These are phyloP conservation scores for Cutaneotrichosporon cyanovorans DNA, from an alignment of 1,284 basidiomycete species.

Conservation along the genomic window DNA sequence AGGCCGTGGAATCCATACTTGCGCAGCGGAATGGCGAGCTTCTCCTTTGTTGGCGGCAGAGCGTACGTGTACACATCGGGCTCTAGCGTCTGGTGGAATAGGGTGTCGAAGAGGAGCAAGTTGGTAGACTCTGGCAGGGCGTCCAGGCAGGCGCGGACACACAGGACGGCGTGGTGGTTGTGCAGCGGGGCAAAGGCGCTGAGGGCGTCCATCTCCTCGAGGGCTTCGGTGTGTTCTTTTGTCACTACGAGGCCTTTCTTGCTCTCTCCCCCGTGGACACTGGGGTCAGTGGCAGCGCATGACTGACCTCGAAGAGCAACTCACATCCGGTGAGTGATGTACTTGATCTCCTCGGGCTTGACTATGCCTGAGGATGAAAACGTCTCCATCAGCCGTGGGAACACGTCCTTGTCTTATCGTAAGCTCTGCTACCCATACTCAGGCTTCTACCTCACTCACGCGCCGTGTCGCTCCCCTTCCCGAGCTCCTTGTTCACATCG, in stretches of 20 bases:
- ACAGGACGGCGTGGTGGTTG: constrained; percentile 51
- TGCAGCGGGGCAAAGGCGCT: constrained; percentile 72
- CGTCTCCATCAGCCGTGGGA: constrained; percentile 37
- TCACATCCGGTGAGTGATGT: constrained; percentile 44
- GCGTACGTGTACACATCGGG: constrained; percentile 67
- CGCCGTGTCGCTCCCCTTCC: constrained; percentile 32
- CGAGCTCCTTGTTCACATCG: constrained; percentile 32
- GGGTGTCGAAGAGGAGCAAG: constrained; percentile 62
- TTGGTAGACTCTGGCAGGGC: constrained; percentile 54
- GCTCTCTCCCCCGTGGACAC: constrained; percentile 77
- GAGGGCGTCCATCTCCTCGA: constrained; percentile 64
- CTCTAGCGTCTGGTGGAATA: constrained; percentile 72
- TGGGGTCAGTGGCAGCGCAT: constrained; percentile 25
- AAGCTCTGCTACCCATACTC: too few species aligned
- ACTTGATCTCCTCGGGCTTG: constrained; percentile 38
- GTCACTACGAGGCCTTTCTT: constrained; percentile 60
- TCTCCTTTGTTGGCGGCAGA: constrained; percentile 55
- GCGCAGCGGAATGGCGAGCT: constrained; percentile 58
- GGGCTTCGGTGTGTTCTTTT: constrained; percentile 49
- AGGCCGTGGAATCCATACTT: constrained; percentile 84
- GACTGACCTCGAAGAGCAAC: constrained; percentile 7
- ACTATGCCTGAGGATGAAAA: constrained; percentile 29
- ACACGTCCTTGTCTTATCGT: constrained; percentile 40
- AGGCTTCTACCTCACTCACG: constrained; percentile 40
- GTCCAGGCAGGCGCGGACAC: constrained; percentile 53